These are phyloP conservation scores for Argentina anserina DNA, from an alignment of 306 rosid species.

Conservation along the genomic window DNA sequence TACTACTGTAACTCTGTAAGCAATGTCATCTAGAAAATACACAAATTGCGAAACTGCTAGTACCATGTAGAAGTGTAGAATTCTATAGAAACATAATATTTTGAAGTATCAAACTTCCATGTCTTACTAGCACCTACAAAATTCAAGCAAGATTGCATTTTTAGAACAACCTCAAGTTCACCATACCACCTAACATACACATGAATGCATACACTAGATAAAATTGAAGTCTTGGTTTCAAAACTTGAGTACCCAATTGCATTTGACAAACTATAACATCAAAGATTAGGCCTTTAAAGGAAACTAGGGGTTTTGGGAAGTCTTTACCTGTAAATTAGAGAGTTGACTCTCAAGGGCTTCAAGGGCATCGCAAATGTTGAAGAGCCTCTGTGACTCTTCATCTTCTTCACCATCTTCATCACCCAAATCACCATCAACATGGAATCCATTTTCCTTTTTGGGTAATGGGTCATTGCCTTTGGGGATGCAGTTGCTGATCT, in stretches of 20 bases:
- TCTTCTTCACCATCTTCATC: conserved; percentile 27
- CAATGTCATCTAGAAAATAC: background rate
- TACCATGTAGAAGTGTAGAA: background rate
- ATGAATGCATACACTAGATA: background rate
- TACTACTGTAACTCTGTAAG: background rate
- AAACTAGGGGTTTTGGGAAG: conserved; percentile 9
- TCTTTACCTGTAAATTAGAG: conserved; percentile 68
- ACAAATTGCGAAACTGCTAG: background rate
- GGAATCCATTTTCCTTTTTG: conserved; percentile 6
- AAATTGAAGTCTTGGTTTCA: background rate
- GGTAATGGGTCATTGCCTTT: conserved; percentile 31
- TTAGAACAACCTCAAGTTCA: background rate
- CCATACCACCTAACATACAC: background rate
- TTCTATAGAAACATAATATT: background rate
- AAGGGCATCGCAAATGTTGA: conserved; percentile 75
- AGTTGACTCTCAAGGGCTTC: conserved; percentile 87
- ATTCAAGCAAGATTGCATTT: background rate
- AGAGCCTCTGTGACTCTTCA: conserved; percentile 50
- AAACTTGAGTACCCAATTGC: background rate
- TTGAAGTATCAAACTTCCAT: background rate
- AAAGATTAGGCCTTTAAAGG: conserved; percentile 4
- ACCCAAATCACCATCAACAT: conserved; percentile 6
- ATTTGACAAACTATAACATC: background rate
- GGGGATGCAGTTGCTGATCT: conserved; percentile 71
- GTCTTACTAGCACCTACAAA: background rate